Evolutionary conservation across 345 rosid species (phyloP).

Genomic region (Moringa oleifera): DNA sequence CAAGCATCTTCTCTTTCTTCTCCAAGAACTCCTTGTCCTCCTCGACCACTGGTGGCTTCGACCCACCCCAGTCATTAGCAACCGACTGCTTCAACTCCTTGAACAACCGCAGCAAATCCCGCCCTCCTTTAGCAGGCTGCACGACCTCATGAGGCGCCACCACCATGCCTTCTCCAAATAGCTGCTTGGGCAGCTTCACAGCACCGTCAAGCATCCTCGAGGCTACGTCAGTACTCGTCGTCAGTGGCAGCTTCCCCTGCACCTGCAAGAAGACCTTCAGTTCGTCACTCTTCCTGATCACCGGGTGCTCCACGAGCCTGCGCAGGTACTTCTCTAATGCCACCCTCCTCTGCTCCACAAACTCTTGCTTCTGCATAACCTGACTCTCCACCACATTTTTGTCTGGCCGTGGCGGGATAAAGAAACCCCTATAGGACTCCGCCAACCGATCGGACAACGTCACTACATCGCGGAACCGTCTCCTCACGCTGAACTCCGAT

Average conservation of each 20-base stretch:
- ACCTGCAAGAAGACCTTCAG: conserved; percentile 72
- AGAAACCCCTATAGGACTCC: conserved; percentile 78
- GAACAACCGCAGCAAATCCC: conserved; percentile 81
- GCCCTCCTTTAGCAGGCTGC: conserved; percentile 88
- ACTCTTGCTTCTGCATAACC: conserved; percentile 97
- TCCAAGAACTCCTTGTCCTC: conserved; percentile 91
- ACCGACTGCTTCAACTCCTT: conserved; percentile 89
- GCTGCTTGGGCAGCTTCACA: conserved; percentile 76
- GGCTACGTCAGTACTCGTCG: conserved; percentile 69
- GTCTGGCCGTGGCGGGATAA: conserved; percentile 87
- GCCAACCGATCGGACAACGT: conserved; percentile 76
- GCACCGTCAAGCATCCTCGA: conserved; percentile 96
- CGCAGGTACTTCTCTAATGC: conserved; percentile 83
- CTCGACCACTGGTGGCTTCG: conserved; percentile 73
- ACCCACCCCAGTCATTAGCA: conserved; percentile 83
- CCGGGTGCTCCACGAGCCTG: conserved; percentile 63
- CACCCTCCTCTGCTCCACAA: conserved; percentile 89
- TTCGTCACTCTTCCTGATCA: conserved; percentile 79
- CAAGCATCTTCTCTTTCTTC: conserved; percentile 75
- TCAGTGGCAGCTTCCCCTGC: conserved; percentile 68
- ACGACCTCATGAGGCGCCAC: conserved; percentile 71
- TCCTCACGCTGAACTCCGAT: conserved; percentile 66
- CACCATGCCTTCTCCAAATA: conserved; percentile 62
- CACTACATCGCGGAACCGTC: conserved; percentile 82
- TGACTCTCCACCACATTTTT: conserved; percentile 94